Conservation (phyloP, 108 stramenopile genomes). For the Nitzschia inconspicua region DNA sequence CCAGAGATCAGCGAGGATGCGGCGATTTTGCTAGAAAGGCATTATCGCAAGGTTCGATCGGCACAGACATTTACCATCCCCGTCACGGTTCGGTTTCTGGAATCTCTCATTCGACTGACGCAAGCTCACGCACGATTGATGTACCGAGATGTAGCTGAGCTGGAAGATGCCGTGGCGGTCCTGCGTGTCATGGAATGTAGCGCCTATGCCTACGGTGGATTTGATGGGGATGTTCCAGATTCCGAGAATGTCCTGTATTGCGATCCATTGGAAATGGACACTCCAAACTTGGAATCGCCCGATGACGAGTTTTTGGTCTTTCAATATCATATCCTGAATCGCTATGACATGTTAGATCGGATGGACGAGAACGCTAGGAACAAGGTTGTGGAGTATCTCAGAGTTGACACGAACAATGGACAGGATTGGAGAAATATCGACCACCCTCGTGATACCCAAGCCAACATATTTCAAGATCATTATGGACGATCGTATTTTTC, state of each 20-base stretch:
- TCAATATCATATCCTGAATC: conserved; percentile 33
- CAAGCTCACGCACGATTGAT: conserved; percentile 96
- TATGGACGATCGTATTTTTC: conserved; percentile 34
- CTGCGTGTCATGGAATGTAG: conserved; percentile 83
- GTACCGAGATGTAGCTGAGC: conserved; percentile 68
- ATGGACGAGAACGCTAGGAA: conserved; percentile 19
- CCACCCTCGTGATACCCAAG: conserved; percentile 18
- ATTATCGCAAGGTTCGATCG: conserved; percentile 74
- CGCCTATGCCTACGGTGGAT: conserved; percentile 51
- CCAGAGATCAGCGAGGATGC: conserved; percentile 78
- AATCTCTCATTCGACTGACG: conserved; percentile 89
- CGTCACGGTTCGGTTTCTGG: conserved; percentile 91
- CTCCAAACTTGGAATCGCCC: conserved; percentile 12
- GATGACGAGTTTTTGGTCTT: conserved; percentile 47
- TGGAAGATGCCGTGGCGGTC: conserved; percentile 84
- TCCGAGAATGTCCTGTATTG: conserved; percentile 37
- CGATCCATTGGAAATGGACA: conserved; percentile 52
- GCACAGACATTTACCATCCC: conserved; percentile 52
- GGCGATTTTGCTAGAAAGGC: conserved; percentile 64
- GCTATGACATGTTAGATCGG: conserved; percentile 44
- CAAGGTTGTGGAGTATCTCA: conserved; percentile 11
- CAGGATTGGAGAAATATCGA: conserved; percentile 15
- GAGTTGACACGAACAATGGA: not conserved
- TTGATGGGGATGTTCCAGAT: conserved; percentile 34
- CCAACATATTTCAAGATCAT: conserved; percentile 20